Evolutionary conservation across 192 early-diverging fungal species (phyloP), one percentile per base, ranked within the genome.

Genomic region (Backusella morwellensis): DNA sequence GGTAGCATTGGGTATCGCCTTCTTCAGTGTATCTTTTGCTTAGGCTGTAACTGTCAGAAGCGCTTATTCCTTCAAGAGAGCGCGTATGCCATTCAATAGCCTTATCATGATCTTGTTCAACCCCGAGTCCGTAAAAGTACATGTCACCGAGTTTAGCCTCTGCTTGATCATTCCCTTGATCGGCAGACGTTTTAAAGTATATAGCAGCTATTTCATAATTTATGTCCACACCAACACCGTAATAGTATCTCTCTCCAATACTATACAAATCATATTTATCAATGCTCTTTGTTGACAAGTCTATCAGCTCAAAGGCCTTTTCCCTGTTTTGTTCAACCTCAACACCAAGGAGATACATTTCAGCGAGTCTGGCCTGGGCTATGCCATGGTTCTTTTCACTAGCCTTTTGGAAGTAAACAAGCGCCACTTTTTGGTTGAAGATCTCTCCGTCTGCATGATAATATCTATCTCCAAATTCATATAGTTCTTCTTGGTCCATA

Each of bases 11-110:
- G 21, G 83, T 77, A 15, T 85, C 79, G 1, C 91, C 93, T 19
- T 91, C 81, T 6, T 93, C 93, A 84, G 94, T 90, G 74, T 93
- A 95, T 35, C 93, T 84, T 73, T 89, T 91, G 0, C 94, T 94
- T 32, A 96, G 85, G 67, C 88, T 90, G 77, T 94, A 93, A 50
- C 92, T 90, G 7, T 92, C 95, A 11, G 92, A 80, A 6, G 92
- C 88, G 73, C 92, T 90, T 9, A 92, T 93, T 50, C 86, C 84
- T 67, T 83, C 77, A 17, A 93, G 93, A 36, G 87, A 80, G 26
- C 79, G 78, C 23, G 82, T 70, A 74, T 89, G 95, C 92, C 90
- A 95, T 73, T 85, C 80, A 68, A 87, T 80, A 21, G 88, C 89
- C 70, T 84, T 71, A 35, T 82, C 38, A 5, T 83, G 76, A 69